These are phyloP conservation scores for Russula emetica DNA, from an alignment of 768 basidiomycete species.

Conservation along the genomic window DNA sequence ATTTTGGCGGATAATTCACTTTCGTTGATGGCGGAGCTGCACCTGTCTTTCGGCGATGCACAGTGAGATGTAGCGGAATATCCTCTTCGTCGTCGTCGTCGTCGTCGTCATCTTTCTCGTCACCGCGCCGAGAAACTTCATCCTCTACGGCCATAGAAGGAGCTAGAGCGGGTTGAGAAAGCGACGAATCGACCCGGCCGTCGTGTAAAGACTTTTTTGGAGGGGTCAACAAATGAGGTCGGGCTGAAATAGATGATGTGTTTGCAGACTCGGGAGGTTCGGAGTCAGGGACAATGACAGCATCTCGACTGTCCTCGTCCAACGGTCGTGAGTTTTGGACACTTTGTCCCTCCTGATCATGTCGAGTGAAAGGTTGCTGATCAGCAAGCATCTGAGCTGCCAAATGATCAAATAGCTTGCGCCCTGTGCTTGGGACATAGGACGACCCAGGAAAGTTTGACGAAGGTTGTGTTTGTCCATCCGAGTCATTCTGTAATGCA, in stretches of 20 bases:
- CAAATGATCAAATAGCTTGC: constrained; percentile 13
- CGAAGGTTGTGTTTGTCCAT: constrained; percentile 32
- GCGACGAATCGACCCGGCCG: not conserved
- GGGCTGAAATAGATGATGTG: constrained; percentile 9
- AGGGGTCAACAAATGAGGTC: not conserved
- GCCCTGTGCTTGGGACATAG: constrained; percentile 13
- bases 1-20: constrained; percentile 19
- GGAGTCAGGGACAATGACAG: constrained; percentile 61
- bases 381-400: constrained; percentile 2
- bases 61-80: constrained; percentile 41
- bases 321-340: not conserved
- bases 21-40: constrained; percentile 26
- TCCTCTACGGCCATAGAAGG: not conserved
- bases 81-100: constrained; percentile 43
- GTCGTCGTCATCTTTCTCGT: constrained; percentile 30
- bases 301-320: constrained; percentile 27
- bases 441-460: constrained; percentile 17
- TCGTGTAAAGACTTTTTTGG: not conserved
- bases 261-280: constrained; percentile 45
- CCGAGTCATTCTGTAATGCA: constrained; percentile 5
- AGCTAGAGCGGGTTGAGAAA: not conserved
- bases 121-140: constrained; percentile 14
- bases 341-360: not conserved
- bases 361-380: not conserved
- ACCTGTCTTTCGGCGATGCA: constrained; percentile 10